These are phyloP conservation scores for Syzygium syzygioides DNA, from an alignment of 441 rosid species.

Conservation along the genomic window DNA sequence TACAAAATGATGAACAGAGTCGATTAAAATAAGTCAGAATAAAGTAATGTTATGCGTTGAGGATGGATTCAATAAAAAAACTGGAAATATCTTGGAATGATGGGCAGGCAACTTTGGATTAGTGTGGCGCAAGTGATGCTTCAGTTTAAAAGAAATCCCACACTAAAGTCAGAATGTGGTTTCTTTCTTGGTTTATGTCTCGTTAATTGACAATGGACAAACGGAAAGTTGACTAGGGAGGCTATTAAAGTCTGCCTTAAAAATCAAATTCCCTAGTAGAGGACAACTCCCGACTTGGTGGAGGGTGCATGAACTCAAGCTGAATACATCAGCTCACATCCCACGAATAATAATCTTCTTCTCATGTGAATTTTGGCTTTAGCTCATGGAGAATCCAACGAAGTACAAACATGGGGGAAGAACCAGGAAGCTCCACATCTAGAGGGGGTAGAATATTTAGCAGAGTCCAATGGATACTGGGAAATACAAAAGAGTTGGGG, in stretches of 20 bases:
- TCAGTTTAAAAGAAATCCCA: not conserved
- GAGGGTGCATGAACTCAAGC: not conserved
- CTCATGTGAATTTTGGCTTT: not conserved
- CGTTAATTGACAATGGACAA: not conserved
- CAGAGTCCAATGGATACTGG: not conserved
- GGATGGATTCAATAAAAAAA: not conserved
- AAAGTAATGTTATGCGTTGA: not conserved
- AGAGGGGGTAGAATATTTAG: not conserved
- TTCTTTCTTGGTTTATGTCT: not conserved
- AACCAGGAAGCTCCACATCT: not conserved
- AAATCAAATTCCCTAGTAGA: not conserved
- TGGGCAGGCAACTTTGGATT: not conserved
- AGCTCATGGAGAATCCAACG: not conserved
- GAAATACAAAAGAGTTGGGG: not conserved
- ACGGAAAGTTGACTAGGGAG: not conserved
- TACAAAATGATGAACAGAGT: not conserved
- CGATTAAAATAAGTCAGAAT: not conserved
- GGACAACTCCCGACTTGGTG: not conserved
- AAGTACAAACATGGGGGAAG: not conserved
- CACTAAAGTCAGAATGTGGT: not conserved
- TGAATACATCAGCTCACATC: not conserved
- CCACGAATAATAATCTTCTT: not conserved
- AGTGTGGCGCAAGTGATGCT: not conserved
- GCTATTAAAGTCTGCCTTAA: not conserved
- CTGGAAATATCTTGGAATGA: constrained; percentile 15